Base-by-base conservation (phyloP, 169 alveolate genomes). In the Nephromyces sp. region DNA sequence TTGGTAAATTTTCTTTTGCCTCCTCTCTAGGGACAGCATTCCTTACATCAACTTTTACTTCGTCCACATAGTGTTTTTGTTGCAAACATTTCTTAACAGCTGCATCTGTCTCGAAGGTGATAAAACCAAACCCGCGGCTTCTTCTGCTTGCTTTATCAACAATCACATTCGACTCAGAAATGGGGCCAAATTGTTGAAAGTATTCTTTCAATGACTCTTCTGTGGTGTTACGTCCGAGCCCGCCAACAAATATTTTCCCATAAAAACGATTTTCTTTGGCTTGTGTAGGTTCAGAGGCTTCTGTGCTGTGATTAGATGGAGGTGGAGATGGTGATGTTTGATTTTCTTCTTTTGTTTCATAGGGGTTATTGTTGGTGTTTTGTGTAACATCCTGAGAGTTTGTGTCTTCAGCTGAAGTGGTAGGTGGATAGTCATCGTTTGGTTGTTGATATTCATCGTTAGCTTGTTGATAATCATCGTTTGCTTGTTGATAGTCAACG, bases 41-140 rank as follows among this genome's bases (percentile, higher is more conserved):
- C 3, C 79, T 62, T 3, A 72, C 79, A 24, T 72, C 79, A n/a
- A 72, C 79, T 72, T 72, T 34, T 3, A 6, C 83, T 15, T 86
- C 91, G 72, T 86, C 92, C 3, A 89, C 71, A 25, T 74, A 70
- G 74, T 89, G 92, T 29, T 78, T 80, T 24, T 68, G 63, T 22
- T 80, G 67, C 25, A 78, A 72, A 4, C 78, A 78, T 31, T 75
- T 70, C n/a, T 73, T 64, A 15, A 81, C 77, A 28, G 85, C 65
- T 6, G 74, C 82, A 21, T 62, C 78, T 0, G 77, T 67, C 5
- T 74, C 71, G 66, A 86, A 73, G 31, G 92, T 90, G 33, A 90
- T 82, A 77, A 89, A 92, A 6, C 95, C 97, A 78, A 90, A 92
- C n/a, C 97, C 95, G 72, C 95, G 80, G 34, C 90, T 85, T 53